phyloP scores from a whole-genome alignment of 2,329 filamentous ascomycete genomes.

The Diaporthe destruens region DNA sequence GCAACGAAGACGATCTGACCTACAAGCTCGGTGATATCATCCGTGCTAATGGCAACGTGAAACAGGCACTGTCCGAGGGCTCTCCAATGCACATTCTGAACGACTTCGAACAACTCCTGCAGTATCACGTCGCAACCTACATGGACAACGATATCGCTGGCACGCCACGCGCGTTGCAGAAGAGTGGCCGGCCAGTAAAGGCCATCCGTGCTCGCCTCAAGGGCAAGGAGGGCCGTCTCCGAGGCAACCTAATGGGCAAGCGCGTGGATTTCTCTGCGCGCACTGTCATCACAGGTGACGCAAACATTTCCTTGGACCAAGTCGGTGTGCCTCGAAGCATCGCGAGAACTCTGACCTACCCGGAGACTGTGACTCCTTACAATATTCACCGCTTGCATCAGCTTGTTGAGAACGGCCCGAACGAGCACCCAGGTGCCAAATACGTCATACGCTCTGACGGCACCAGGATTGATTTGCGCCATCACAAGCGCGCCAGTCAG shows the following conservation, averaged over 20 bases:
- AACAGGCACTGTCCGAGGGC: slow-evolving; percentile 90
- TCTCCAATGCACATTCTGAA: slow-evolving; percentile 90
- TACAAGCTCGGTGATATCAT: slow-evolving; percentile 99
- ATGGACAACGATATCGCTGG: slow-evolving; percentile 99
- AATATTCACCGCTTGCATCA: slow-evolving; percentile 94
- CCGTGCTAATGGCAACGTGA: slow-evolving; percentile 94
- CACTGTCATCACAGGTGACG: slow-evolving; percentile 99
- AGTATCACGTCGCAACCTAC: slow-evolving; percentile 98
- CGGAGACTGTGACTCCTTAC: slow-evolving; percentile 96
- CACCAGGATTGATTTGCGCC: slow-evolving; percentile 92
- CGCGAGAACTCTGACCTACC: slow-evolving; percentile 92
- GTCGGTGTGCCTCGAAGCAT: slow-evolving; percentile 97
- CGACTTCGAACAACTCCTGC: slow-evolving; percentile 91
- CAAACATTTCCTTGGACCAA: slow-evolving; percentile 95
- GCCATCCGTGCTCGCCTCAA: slow-evolving; percentile 97
- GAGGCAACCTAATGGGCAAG: slow-evolving; percentile 99
- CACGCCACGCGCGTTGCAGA: slow-evolving; percentile 93
- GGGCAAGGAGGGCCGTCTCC: slow-evolving; percentile 97
- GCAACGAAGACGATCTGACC: slow-evolving; percentile 98
- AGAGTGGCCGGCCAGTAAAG: slow-evolving; percentile 96
- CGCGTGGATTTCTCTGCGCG: slow-evolving; percentile 99
- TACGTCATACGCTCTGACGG: slow-evolving; percentile 96
- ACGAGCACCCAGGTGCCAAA: slow-evolving; percentile 94
- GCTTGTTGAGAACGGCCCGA: slow-evolving; percentile 92
- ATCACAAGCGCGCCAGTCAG: slow-evolving; percentile 88